Percentiles rank a stretch among this genome's conserved stretches.
Conservation (phyloP, 1,284 basidiomycete genomes). For the Sporisorium scitamineum region DNA sequence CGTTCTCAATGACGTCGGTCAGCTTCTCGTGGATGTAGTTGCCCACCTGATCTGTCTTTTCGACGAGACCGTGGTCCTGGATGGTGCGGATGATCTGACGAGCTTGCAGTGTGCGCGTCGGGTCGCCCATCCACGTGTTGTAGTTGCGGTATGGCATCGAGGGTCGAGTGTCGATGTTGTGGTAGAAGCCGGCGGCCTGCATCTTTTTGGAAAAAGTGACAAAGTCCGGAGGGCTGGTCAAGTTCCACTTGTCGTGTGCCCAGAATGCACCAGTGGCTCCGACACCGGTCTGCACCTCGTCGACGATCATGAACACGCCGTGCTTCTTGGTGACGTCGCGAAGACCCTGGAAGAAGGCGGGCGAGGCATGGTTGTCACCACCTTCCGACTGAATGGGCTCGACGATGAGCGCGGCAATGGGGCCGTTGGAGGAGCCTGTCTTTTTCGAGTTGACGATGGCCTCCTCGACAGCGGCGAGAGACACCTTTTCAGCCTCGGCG, state of each 20-base stretch:
- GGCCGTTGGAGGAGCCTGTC: conserved; percentile 61
- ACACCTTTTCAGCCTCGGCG: conserved; percentile 69
- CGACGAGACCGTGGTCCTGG: conserved; percentile 69
- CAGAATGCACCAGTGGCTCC: conserved; percentile 74
- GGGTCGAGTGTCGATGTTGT: conserved; percentile 72
- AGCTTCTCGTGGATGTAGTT: conserved; percentile 68
- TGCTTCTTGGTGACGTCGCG: conserved; percentile 70
- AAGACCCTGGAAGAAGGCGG: conserved; percentile 72
- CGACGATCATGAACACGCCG: conserved; percentile 73
- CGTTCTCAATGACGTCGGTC: conserved; percentile 58
- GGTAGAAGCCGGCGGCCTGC: conserved; percentile 72
- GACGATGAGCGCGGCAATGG: conserved; percentile 74
- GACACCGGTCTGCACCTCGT: conserved; percentile 74
- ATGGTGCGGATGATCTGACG: conserved; percentile 72
- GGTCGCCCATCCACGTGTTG: conserved; percentile 71
- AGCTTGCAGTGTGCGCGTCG: conserved; percentile 73
- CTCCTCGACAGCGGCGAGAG: conserved; percentile 69
- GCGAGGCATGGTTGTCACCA: conserved; percentile 74
- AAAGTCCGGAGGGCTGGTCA: conserved; percentile 72
- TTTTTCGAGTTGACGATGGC: conserved; percentile 69
- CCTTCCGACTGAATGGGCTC: conserved; percentile 75
- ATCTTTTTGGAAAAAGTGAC: conserved; percentile 72
- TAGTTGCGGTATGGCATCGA: conserved; percentile 72
- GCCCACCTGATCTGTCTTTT: conserved; percentile 70
- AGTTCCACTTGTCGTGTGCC: conserved; percentile 74